These are phyloP conservation scores for Vairimorpha necatrix DNA, from an alignment of 371 early-diverging fungal genomes.

Conservation along the genomic window DNA sequence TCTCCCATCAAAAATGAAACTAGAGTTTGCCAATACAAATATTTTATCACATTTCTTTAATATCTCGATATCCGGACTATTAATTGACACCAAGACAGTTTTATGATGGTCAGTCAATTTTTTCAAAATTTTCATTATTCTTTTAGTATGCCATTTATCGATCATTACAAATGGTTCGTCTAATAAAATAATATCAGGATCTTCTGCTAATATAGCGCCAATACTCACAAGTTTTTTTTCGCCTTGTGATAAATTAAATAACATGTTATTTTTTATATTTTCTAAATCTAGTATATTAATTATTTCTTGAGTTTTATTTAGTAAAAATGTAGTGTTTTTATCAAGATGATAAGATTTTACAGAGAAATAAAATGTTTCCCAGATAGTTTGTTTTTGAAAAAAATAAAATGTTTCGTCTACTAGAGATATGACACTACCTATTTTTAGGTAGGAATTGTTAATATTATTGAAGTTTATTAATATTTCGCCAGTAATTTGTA, in stretches of 20 bases:
- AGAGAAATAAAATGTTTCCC: constrained; percentile 59
- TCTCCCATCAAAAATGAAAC: constrained; percentile 45
- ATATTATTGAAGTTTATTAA: constrained; percentile 70
- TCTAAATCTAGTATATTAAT: constrained; percentile 61
- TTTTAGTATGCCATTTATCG: constrained; percentile 78
- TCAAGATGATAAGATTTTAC: constrained; percentile 66
- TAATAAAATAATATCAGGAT: constrained; percentile 66
- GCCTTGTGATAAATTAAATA: constrained; percentile 62
- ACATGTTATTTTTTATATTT: constrained; percentile 41
- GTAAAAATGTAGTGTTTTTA: constrained; percentile 38
- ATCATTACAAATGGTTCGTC: constrained; percentile 77
- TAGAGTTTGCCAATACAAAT: constrained; percentile 70
- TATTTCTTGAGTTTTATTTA: background rate
- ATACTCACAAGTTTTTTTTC: constrained; percentile 60
- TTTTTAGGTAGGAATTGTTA: constrained; percentile 27
- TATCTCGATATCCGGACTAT: constrained; percentile 81
- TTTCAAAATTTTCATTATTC: constrained; percentile 76
- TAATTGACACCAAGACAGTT: constrained; percentile 80
- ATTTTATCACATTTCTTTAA: constrained; percentile 78
- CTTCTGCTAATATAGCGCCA: constrained; percentile 52
- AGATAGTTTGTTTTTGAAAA: constrained; percentile 56
- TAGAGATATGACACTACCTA: constrained; percentile 59
- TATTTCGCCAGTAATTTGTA: constrained; percentile 68
- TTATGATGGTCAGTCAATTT: constrained; percentile 71
- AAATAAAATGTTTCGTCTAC: constrained; percentile 67